Base-by-base conservation (phyloP, 805 yeast genomes). In the Ogataea paradorogensis region DNA sequence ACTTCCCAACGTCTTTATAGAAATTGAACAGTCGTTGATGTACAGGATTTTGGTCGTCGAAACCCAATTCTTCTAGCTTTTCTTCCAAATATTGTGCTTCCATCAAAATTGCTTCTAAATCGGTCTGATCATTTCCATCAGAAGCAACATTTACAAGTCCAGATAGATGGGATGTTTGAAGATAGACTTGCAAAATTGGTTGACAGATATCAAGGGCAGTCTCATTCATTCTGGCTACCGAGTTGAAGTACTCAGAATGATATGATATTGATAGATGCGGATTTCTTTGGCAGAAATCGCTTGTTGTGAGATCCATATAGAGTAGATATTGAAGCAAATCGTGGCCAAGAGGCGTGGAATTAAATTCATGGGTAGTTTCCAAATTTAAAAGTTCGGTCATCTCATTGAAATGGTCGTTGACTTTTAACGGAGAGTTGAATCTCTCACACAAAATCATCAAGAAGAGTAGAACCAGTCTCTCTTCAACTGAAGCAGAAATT, bases 51-150 rank as follows among this genome's bases (percentile, higher is more conserved):
- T 10, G 18, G 4, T 27, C 38, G 9, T 14, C 9, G 6, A 15
- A 16, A 8, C 14, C 14, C n/a, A 22, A 9, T 4, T 23, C 7
- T 23, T 22, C 27, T 5, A 45, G 13, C 14, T 40, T 34, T 4
- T 38, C 24, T 18, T 43, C 45, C 7, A 46, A 22, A 25, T 46
- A 33, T 7, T 26, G 38, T 15, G 50, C 45, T 26, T 46, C 50
- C 9, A 46, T 23, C 10, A 46, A 22, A 13, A 43, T 43, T 4
- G 47, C 44, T 28, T 37, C 39, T 14, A 46, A 20, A 33, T 46
- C 47, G 5, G 40, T 14, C 15, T 28, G 37, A 21, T 46, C 50
- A 14, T 36, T 37, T 15, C 35, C 40, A 33, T 36, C 40, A 14
- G 37, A 24, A 2, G 47, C 50, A 14, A 28, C 27, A 30, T 38